Base-by-base conservation (phyloP, 2,329 filamentous ascomycete genomes). In the Xylariaceae sp. region DNA sequence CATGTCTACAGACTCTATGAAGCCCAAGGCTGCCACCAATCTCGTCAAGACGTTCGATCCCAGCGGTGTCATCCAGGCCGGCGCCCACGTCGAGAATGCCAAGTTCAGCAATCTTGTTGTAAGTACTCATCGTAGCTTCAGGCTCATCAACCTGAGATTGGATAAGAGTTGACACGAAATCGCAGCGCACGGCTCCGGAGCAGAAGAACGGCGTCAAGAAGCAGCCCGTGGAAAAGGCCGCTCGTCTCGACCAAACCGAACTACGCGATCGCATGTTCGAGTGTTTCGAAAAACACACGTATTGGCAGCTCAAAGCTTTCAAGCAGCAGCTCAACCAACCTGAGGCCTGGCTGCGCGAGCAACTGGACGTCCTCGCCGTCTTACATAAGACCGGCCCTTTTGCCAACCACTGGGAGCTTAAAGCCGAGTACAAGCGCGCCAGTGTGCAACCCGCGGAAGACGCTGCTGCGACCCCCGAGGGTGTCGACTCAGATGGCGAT, bases 301-400 rank as follows among this genome's bases (percentile, higher is more conserved):
- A 94, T 70, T 99, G 92, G 91, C 85, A 87, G n/a, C 88, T 97
- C 77, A 91, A 89, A 64, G 82, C 87, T 5, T 80, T 99, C 59
- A 89, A 90, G 56, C 77, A 83, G 44, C 75, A 80, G 53, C 81
- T 95, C 36, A 81, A 85, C 52, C 94, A 99, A 71, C 94, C 94
- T 1, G 94, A 97, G 66, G 85, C 87, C n/a, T 97, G 91, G 68
- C 81, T 99, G 54, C 90, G 92, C 47, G 83, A 94, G 65, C 86
- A 85, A 1, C 72, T 99, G 58, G 87, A 91, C 55, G 84, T 90
- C 63, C 82, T 97, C 52, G 92, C 90, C 0, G 82, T 87, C 17
- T 72, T 96, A 53, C 85, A 95, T 66, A 89, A 90, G 68, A 86
- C 83, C 42, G 92, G 92, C 22, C 80, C 83, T 3, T 96, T 95